These are phyloP conservation scores for Candolleomyces efflorescens DNA, from an alignment of 768 basidiomycete species.

Conservation along the genomic window DNA sequence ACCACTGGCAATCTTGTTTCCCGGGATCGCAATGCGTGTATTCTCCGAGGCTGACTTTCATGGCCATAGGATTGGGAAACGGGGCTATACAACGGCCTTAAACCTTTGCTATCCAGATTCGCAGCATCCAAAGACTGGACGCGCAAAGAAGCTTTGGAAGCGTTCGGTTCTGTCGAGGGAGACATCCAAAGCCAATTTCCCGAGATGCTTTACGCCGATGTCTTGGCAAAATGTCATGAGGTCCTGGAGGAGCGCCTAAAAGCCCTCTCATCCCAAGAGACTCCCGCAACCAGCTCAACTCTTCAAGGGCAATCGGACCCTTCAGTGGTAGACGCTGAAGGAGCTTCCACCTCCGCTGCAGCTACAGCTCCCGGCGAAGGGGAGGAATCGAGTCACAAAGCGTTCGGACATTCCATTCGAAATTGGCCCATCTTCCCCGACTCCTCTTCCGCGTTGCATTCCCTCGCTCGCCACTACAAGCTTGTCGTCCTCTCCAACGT, in stretches of 20 bases:
- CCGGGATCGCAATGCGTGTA: no score
- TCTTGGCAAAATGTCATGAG: slow-evolving; percentile 49
- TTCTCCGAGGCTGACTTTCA: neutral
- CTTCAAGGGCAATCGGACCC: slow-evolving; percentile 14
- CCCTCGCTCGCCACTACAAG: slow-evolving; percentile 58
- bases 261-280: slow-evolving; percentile 21
- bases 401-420: slow-evolving; percentile 57
- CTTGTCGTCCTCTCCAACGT: slow-evolving; percentile 77
- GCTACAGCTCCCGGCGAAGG: neutral
- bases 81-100: slow-evolving; percentile 52
- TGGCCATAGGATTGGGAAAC: slow-evolving; percentile 64
- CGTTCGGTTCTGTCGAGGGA: slow-evolving; percentile 49
- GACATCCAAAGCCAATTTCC: slow-evolving; percentile 58
- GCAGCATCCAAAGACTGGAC: slow-evolving; percentile 39
- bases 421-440: slow-evolving; percentile 69
- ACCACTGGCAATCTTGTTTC: no score
- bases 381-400: slow-evolving; percentile 28
- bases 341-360: slow-evolving; percentile 13
- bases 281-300: slow-evolving; percentile 3
- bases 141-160: slow-evolving; percentile 46
- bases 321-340: slow-evolving; percentile 8
- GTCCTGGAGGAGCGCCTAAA: slow-evolving; percentile 32
- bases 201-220: slow-evolving; percentile 53
- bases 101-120: slow-evolving; percentile 45
- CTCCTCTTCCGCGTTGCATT: slow-evolving; percentile 52